Evolutionary conservation across 164 flowering plant species (phyloP), one percentile per base, ranked within the genome.

Genomic region (Chloranthus sessilifolius): DNA sequence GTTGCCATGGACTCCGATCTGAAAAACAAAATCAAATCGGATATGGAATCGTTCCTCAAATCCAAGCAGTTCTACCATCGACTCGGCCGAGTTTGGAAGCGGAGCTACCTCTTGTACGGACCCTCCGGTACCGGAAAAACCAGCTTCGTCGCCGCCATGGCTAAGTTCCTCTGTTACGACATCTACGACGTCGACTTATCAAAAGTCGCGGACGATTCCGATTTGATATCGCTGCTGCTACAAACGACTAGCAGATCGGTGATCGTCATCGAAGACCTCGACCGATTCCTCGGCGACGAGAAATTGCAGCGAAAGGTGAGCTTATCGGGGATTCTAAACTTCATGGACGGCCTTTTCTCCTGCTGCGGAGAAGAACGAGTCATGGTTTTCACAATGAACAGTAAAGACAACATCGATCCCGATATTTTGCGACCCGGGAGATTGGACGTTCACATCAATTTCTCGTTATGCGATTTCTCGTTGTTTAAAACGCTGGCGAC

Each of bases 31-130:
- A 71, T 85, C 4, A 75, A 68, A 42, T 47, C 81, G 24, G 95
- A 82, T 59, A 75, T 82, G 8, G 95, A 82, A 29, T 31, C 49
- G 36, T 82, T 82, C 50, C 22, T 79, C 19, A 82, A 85, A 37
- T 72, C 89, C 7, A 79, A 74, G 30, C 79, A 80, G 53, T 81
- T 78, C 40, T 85, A 82, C 25, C 79, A 85, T 38, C 62, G 74
- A 3, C 44, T 82, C 17, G 95, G 95, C n/a, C 83, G 83, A 2
- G 85, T 75, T 22, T 85, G 95, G 95, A 78, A 72, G 27, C 73
- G 95, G 39, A 82, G 90, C 38, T 85, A 79, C 28, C 62, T 85
- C 1, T 59, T 85, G 4, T 67, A 77, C 59, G 95, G 95, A 9
- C 63, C 76, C 0, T 65, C 88, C 16, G 95, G 95, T 3, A 81